Percentiles rank a stretch among this genome's conserved stretches.
Evolutionary conservation across 164 flowering plant genomes (phyloP).

Genomic region (Berberis thunbergii): DNA sequence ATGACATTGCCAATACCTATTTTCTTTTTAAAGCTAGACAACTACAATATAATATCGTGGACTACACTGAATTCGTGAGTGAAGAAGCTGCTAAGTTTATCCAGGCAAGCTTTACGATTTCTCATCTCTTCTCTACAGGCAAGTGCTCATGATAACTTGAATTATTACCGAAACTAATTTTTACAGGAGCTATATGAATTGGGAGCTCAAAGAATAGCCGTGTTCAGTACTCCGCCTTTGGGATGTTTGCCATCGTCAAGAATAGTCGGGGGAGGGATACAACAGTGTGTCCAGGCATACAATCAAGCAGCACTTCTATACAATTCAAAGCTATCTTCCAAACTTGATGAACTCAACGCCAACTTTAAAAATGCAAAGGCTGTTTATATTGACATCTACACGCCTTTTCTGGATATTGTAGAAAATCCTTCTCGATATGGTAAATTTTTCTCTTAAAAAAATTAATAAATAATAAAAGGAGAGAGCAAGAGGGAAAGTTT

Average conservation of each 20-base stretch:
- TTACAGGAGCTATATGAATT: conserved; percentile 24
- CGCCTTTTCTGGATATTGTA: conserved; percentile 26
- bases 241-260: conserved; percentile 39
- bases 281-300: conserved; percentile 15
- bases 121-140: background rate
- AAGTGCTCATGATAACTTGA: background rate
- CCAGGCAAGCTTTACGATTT: background rate
- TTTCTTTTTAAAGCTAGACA: conserved; percentile 10
- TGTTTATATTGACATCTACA: conserved; percentile 25
- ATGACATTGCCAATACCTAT: conserved; percentile 36
- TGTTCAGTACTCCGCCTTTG: conserved; percentile 24
- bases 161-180: background rate
- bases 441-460: too few relatives aligned
- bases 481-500: too few relatives aligned
- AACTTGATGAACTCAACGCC: conserved; percentile 6
- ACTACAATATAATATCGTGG: conserved; percentile 6
- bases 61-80: conserved; percentile 1
- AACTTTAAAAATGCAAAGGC: conserved; percentile 1
- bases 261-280: conserved; percentile 31
- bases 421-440: conserved; percentile 20
- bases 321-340: conserved; percentile 21
- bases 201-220: conserved; percentile 33
- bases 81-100: background rate
- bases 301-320: conserved; percentile 22
- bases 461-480: too few relatives aligned